Evolutionary conservation across 2,329 filamentous ascomycete species (phyloP).

Genomic region (Colletotrichum tropicale): DNA sequence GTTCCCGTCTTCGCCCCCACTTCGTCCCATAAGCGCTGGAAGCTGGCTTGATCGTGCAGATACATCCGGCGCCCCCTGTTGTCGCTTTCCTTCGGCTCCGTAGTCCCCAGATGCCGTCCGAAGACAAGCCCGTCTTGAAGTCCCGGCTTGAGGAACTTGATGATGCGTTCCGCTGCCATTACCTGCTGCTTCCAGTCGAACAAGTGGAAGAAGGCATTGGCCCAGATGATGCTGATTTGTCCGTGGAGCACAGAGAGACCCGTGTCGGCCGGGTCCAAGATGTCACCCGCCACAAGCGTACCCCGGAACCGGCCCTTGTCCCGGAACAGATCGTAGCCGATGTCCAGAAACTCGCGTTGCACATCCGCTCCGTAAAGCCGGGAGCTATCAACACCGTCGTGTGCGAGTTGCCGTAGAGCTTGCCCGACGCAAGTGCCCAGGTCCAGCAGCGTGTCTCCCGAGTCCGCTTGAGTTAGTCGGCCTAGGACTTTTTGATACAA

Average conservation of each 20-base stretch:
- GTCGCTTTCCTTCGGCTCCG: constrained; percentile 27
- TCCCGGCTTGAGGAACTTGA: constrained; percentile 48
- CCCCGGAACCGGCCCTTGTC: constrained; percentile 54
- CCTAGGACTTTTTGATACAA: constrained; percentile 47
- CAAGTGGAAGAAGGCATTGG: constrained; percentile 55
- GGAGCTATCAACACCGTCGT: constrained; percentile 52
- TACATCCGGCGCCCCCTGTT: constrained; percentile 34
- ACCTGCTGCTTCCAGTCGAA: constrained; percentile 53
- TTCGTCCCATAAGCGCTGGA: constrained; percentile 59
- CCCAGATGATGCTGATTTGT: constrained; percentile 52
- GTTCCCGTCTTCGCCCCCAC: constrained; percentile 54
- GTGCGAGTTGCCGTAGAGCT: constrained; percentile 51
- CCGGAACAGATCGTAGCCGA: constrained; percentile 69
- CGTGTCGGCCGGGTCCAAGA: constrained; percentile 46
- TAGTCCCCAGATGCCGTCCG: constrained; percentile 54
- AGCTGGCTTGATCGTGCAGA: constrained; percentile 53
- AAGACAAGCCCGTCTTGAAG: constrained; percentile 52
- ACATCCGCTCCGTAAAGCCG: constrained; percentile 57
- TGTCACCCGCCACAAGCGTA: constrained; percentile 55
- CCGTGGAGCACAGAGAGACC: constrained; percentile 38
- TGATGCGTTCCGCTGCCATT: constrained; percentile 46
- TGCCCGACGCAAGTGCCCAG: constrained; percentile 58
- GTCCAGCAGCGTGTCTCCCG: constrained; percentile 48
- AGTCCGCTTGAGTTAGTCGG: constrained; percentile 41
- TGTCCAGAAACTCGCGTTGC: constrained; percentile 53